Evolutionary conservation across 495 filamentous ascomycete genomes (phyloP), one percentile per base, ranked within the genome.

Genomic region (Lophiostoma macrostomum): DNA sequence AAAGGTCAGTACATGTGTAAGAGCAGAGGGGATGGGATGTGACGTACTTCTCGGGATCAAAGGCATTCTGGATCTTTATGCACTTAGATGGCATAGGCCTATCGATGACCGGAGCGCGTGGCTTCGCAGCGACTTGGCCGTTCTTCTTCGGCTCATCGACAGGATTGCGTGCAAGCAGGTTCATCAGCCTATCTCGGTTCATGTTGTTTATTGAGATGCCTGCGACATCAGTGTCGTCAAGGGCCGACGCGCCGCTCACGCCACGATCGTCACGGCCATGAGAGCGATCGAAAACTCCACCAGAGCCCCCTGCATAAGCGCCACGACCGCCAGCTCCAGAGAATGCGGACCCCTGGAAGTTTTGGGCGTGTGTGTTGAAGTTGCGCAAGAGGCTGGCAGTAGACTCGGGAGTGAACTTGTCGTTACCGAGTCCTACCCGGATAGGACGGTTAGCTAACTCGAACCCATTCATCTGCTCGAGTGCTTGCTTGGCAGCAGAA

Each of bases 151-250:
- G 80, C 66, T 96, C 90, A 79, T 96, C 91, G 4, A 25, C 19
- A 10, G 38, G 16, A 74, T 88, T 95, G 78, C 93, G 81, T 52
- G 91, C 93, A 69, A 97, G 87, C 73, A 95, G 96, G 70, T 88
- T 82, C 94, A 96, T 97, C 70, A 97, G 83, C 61, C 90, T 85
- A 74, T 96, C 90, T 72, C 94, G 86, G 78, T 86, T 91, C 74
- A 94, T 95, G 68, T 96, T 97, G 80, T 89, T 95, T 85, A 96
- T 96, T 71, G 96, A 97, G 68, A 97, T 90, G 67, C 94, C 94
- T 25, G 87, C 88, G 69, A 99, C 90, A 72, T 99, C 94, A 52
- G 91, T 95, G 67, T 99, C 94, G 72, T 99, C 94, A 45, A 99
- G 75, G 63, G 93, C 93, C 74, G 91, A 96, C 35, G 94, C 94